A percentile compares a stretch with the other conserved stretches of the same genome.
Conservation (phyloP, 306 rosid species). For the Psophocarpus tetragonolobus region DNA sequence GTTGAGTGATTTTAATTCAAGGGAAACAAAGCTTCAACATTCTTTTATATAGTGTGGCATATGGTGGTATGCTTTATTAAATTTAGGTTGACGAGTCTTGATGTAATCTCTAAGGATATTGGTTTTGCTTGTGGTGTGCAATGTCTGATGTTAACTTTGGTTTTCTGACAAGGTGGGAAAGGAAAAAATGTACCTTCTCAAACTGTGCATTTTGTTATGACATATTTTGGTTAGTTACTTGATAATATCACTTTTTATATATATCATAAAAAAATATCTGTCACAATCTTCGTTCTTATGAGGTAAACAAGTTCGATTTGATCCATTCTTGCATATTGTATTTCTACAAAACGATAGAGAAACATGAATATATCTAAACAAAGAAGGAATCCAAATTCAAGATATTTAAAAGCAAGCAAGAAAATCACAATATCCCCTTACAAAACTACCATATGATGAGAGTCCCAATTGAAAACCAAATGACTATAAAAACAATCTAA, state of each 20-base stretch:
- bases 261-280: neutral
- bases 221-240: neutral
- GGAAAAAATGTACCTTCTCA: neutral
- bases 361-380: neutral
- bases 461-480: constrained; percentile 12
- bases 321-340: neutral
- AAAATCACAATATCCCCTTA: constrained; percentile 11
- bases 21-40: neutral
- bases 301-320: neutral
- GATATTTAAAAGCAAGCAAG: neutral
- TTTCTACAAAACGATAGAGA: neutral
- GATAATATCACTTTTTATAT: too few relatives aligned
- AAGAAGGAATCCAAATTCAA: neutral
- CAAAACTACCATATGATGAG: neutral
- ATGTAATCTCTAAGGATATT: neutral
- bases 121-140: neutral
- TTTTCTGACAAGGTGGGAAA: neutral
- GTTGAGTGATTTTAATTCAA: neutral
- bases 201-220: neutral
- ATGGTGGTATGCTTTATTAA: neutral
- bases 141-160: neutral
- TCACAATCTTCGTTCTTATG: neutral
- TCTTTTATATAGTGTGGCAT: neutral
- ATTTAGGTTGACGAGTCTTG: neutral
- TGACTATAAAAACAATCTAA: constrained; percentile 19